Conservation (phyloP, 306 rosid genomes). For the Quercus variabilis region DNA sequence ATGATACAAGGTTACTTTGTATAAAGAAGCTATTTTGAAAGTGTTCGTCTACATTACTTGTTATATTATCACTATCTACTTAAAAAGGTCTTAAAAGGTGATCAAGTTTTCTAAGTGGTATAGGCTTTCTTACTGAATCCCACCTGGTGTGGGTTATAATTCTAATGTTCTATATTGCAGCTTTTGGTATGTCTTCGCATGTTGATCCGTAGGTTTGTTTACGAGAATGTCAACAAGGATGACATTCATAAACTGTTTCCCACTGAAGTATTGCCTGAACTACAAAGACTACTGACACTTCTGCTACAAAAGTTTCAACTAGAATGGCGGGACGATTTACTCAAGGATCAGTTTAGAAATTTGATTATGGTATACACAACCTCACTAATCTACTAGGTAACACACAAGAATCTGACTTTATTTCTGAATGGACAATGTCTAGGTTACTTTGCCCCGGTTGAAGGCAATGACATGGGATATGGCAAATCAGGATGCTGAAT, state of each 20-base stretch:
- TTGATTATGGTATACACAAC: neutral
- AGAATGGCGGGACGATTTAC: conserved; percentile 54
- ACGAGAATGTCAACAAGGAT: conserved; percentile 51
- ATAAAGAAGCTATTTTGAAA: too few relatives aligned
- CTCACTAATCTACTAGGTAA: conserved; percentile 5
- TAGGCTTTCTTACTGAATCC: neutral
- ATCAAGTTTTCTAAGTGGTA: neutral
- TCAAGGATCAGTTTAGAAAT: conserved; percentile 41
- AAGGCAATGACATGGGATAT: conserved; percentile 73
- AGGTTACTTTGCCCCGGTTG: conserved; percentile 53
- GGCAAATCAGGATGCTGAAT: conserved; percentile 36
- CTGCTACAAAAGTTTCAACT: conserved; percentile 63
- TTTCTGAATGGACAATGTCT: conserved; percentile 1
- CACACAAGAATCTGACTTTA: neutral
- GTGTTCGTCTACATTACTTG: too few relatives aligned
- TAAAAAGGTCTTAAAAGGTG: too few relatives aligned
- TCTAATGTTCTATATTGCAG: conserved; percentile 28
- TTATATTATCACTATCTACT: too few relatives aligned
- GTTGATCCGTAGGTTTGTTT: conserved; percentile 60
- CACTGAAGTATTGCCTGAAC: conserved; percentile 55
- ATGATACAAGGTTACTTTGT: too few relatives aligned
- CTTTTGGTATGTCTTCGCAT: conserved; percentile 70
- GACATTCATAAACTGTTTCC: conserved; percentile 74
- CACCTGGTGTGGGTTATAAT: neutral
- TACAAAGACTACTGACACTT: conserved; percentile 57